Percentiles rank a stretch among this genome's conserved stretches.
Evolutionary conservation across 2,329 filamentous ascomycete species (phyloP).

Genomic region (Aspergillus uvarum): DNA sequence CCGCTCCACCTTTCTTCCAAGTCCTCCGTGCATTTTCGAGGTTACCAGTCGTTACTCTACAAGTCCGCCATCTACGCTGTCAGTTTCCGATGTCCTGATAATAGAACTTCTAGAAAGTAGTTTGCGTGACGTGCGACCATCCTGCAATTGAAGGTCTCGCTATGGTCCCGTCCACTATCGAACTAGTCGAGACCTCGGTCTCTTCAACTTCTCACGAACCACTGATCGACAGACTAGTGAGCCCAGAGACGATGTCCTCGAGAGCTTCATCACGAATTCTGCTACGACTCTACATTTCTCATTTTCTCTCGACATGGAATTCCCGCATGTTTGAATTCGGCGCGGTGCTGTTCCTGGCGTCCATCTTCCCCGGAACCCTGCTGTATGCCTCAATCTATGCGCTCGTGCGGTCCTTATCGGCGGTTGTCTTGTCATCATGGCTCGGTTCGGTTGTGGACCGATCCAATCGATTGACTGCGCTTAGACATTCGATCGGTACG

Average conservation of each 20-base stretch:
- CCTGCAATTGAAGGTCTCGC: background rate
- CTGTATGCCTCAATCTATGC: slow-evolving; percentile 70
- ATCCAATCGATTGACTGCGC: slow-evolving; percentile 51
- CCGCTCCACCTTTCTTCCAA: background rate
- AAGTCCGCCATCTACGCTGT: background rate
- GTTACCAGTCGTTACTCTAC: background rate
- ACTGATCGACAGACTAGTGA: background rate
- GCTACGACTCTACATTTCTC: slow-evolving; percentile 55
- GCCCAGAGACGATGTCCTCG: background rate
- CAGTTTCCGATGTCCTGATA: background rate
- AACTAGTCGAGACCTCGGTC: background rate
- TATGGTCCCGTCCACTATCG: background rate
- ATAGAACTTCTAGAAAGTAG: background rate
- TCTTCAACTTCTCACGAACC: background rate
- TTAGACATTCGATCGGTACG: slow-evolving; percentile 51
- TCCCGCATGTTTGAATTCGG: slow-evolving; percentile 65
- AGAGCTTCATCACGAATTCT: slow-evolving; percentile 10
- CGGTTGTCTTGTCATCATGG: slow-evolving; percentile 58
- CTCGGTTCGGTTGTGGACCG: slow-evolving; percentile 62
- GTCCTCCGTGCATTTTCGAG: too few relatives aligned
- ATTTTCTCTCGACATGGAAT: slow-evolving; percentile 65
- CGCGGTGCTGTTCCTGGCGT: slow-evolving; percentile 59
- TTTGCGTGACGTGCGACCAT: background rate
- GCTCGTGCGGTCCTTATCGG: slow-evolving; percentile 57
- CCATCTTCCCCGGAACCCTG: slow-evolving; percentile 59